Conservation (phyloP, 345 rosid genomes). For the Lepidium sativum region DNA sequence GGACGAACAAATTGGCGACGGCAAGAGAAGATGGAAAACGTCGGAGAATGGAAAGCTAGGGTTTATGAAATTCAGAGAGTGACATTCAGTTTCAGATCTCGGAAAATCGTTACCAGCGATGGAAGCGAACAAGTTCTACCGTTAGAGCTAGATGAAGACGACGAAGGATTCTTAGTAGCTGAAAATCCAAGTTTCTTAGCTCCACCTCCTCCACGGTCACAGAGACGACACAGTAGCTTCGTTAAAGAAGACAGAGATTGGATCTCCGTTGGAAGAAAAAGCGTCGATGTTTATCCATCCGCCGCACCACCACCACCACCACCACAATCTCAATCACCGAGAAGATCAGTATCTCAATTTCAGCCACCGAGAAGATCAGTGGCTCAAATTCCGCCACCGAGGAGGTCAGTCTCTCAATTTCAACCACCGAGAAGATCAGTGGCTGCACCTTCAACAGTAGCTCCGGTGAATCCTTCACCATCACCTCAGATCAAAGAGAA, state of each 20-base stretch:
- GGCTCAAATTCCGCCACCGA: constrained; percentile 22
- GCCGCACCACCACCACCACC: constrained; percentile 23
- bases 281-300: constrained; percentile 66
- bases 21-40: constrained; percentile 71
- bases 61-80: constrained; percentile 83
- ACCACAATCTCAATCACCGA: constrained; percentile 21
- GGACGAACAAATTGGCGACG: constrained; percentile 87
- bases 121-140: constrained; percentile 73
- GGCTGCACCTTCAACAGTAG: constrained; percentile 12
- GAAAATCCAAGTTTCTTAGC: constrained; percentile 63
- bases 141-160: constrained; percentile 86
- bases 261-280: constrained; percentile 67
- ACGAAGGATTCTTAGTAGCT: constrained; percentile 81
- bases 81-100: constrained; percentile 67
- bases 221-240: constrained; percentile 87
- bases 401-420: constrained; percentile 31
- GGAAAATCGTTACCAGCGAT: constrained; percentile 55
- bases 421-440: constrained; percentile 36
- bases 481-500: constrained; percentile 73
- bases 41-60: constrained; percentile 90
- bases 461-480: constrained; percentile 22
- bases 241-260: constrained; percentile 74
- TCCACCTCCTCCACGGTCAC: constrained; percentile 24
- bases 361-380: constrained; percentile 36
- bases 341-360: constrained; percentile 32